Evolutionary conservation across 805 yeast genomes (phyloP).

Genomic region (Blastobotrys chiropterorum): DNA sequence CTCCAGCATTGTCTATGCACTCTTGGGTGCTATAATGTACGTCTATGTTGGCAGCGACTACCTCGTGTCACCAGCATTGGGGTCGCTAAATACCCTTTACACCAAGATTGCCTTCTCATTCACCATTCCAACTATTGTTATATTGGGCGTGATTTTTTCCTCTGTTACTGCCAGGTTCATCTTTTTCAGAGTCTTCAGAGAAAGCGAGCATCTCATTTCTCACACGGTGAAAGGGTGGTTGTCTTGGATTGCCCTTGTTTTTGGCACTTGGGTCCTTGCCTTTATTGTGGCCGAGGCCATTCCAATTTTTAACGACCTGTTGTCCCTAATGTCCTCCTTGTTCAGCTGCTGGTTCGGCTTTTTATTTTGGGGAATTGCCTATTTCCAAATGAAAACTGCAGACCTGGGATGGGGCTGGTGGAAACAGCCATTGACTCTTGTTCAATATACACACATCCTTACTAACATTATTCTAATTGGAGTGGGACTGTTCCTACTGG

Average conservation of each 20-base stretch:
- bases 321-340: conserved; percentile 53
- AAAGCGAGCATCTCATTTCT: conserved; percentile 38
- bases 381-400: conserved; percentile 37
- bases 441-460: too few species aligned
- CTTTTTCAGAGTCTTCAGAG: conserved; percentile 41
- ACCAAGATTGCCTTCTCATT: conserved; percentile 53
- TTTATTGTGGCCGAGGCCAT: conserved; percentile 55
- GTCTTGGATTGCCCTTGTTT: conserved; percentile 43
- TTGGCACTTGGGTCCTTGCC: conserved; percentile 44
- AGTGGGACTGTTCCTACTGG: conserved; percentile 49
- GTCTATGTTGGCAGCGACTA: conserved; percentile 50
- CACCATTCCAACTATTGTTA: conserved; percentile 53
- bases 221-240: conserved; percentile 51
- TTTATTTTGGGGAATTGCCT: conserved; percentile 59
- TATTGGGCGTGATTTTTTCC: conserved; percentile 50
- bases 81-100: conserved; percentile 41
- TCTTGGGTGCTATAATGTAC: conserved; percentile 53
- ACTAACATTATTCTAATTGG: conserved; percentile 36
- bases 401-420: conserved; percentile 32
- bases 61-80: conserved; percentile 55
- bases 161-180: conserved; percentile 50
- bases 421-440: conserved; percentile 35
- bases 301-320: conserved; percentile 53
- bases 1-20: conserved; percentile 44
- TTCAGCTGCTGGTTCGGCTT: conserved; percentile 64